phyloP scores from a whole-genome alignment of 1,284 basidiomycete species.

The Xerocomus cyaneibrunnescens region DNA sequence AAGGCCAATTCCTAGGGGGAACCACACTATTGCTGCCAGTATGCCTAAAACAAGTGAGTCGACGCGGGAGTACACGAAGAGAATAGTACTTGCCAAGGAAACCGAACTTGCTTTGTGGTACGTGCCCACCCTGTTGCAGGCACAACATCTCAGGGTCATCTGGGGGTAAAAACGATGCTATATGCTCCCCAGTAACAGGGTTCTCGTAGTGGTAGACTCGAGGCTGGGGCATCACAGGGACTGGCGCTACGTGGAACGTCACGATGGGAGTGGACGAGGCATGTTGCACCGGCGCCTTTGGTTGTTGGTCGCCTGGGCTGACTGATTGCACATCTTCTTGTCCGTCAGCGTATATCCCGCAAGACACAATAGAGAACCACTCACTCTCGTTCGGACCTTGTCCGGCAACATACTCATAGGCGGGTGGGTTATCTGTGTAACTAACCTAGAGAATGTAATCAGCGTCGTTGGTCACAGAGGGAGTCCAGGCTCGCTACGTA shows the following conservation, averaged over 20 bases:
- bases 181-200: conserved; percentile 45
- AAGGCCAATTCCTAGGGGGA: conserved; percentile 72
- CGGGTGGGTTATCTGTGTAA: conserved; percentile 29
- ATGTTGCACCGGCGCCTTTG: conserved; percentile 10
- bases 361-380: not conserved
- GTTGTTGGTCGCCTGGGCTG: conserved; percentile 7
- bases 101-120: conserved; percentile 60
- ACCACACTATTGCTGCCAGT: conserved; percentile 77
- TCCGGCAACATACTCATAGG: conserved; percentile 25
- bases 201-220: conserved; percentile 43
- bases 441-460: conserved; percentile 16
- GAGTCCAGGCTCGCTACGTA: not conserved
- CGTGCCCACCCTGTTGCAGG: conserved; percentile 67
- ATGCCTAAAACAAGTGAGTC: conserved; percentile 47
- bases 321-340: conserved; percentile 11
- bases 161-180: conserved; percentile 60
- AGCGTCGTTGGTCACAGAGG: not conserved
- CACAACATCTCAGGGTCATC: conserved; percentile 79
- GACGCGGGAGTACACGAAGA: not conserved
- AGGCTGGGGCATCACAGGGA: conserved; percentile 33
- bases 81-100: conserved; percentile 55
- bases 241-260: conserved; percentile 24
- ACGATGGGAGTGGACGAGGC: conserved; percentile 16
- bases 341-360: conserved; percentile 1
- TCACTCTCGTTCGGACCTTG: conserved; percentile 18